Evolutionary conservation across 2,329 filamentous ascomycete genomes (phyloP).

Genomic region (Calonectria pauciramosa): DNA sequence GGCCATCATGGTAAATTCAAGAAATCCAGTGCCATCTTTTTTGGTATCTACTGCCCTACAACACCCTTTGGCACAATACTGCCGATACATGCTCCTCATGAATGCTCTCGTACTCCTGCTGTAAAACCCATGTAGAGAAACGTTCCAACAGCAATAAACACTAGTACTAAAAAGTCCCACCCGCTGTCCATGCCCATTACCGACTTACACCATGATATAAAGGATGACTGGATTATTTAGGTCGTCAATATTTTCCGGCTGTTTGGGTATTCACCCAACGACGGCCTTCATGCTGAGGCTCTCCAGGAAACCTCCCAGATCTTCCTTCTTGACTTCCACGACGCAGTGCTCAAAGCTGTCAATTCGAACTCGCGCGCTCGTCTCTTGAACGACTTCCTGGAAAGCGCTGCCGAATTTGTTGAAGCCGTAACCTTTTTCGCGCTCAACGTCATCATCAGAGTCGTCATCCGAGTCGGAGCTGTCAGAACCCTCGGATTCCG

Average conservation of each 20-base stretch:
- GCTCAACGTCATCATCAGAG: constrained; percentile 65
- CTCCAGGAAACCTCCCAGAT: constrained; percentile 91
- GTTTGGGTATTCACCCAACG: constrained; percentile 64
- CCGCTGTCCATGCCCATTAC: constrained; percentile 16
- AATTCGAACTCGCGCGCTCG: constrained; percentile 88
- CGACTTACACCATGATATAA: constrained; percentile 8
- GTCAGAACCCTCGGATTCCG: constrained; percentile 59
- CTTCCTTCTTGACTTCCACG: constrained; percentile 97
- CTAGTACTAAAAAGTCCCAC: constrained; percentile 5
- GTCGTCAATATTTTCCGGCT: background rate
- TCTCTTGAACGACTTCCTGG: constrained; percentile 93
- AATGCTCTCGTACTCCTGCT: constrained; percentile 27
- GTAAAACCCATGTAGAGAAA: background rate
- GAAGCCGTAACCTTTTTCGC: constrained; percentile 77
- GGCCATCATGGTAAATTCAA: background rate
- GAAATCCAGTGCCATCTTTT: constrained; percentile 3
- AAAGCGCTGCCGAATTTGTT: constrained; percentile 97
- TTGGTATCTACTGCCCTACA: constrained; percentile 23
- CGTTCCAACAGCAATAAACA: constrained; percentile 1
- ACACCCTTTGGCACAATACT: background rate
- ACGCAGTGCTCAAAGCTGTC: constrained; percentile 98
- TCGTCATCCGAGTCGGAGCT: constrained; percentile 60
- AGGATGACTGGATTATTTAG: background rate
- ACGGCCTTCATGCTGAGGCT: constrained; percentile 92
- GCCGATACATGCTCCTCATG: constrained; percentile 28